Evolutionary conservation across 139 green algal genomes (phyloP).

Genomic region (Chlamydomonas schloesseri): DNA sequence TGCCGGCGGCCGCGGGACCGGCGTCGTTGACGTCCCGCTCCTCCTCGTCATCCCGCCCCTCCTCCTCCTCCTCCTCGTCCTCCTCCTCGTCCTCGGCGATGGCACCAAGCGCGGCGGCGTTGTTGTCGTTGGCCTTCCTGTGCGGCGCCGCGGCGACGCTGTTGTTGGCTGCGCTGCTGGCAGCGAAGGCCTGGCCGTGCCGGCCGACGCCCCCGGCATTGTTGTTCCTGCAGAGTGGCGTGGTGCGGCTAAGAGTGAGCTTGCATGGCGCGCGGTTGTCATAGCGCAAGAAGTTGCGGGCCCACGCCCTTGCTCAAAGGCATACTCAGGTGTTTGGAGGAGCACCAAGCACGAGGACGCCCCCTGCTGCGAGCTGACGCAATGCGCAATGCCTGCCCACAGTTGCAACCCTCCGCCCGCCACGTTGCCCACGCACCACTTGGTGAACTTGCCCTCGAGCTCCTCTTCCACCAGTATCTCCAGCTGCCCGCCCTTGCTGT

Average conservation of each 20-base stretch:
- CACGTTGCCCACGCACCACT: constrained; percentile 58
- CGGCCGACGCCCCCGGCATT: constrained; percentile 30
- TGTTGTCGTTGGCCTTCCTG: too few relatives aligned
- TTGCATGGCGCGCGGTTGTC: too few relatives aligned
- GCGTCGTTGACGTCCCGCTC: background rate
- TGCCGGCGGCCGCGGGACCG: too few relatives aligned
- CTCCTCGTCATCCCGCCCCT: background rate
- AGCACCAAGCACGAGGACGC: too few relatives aligned
- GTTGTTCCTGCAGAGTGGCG: constrained; percentile 40
- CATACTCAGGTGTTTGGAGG: too few relatives aligned
- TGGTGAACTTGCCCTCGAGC: constrained; percentile 56
- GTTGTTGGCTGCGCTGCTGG: background rate
- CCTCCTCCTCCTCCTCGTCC: constrained; percentile 22
- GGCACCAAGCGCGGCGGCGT: background rate
- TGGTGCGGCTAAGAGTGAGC: too few relatives aligned
- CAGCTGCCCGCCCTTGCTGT: background rate
- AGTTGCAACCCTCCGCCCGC: too few relatives aligned
- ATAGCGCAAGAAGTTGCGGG: too few relatives aligned
- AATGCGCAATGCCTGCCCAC: too few relatives aligned
- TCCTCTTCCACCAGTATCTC: constrained; percentile 53
- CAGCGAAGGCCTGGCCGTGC: background rate
- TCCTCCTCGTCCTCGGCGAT: constrained; percentile 39
- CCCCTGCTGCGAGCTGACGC: too few relatives aligned
- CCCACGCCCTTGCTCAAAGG: too few relatives aligned
- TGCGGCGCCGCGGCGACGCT: too few relatives aligned